phyloP scores from a whole-genome alignment of 2,329 filamentous ascomycete genomes.

The Colletotrichum melonis region DNA sequence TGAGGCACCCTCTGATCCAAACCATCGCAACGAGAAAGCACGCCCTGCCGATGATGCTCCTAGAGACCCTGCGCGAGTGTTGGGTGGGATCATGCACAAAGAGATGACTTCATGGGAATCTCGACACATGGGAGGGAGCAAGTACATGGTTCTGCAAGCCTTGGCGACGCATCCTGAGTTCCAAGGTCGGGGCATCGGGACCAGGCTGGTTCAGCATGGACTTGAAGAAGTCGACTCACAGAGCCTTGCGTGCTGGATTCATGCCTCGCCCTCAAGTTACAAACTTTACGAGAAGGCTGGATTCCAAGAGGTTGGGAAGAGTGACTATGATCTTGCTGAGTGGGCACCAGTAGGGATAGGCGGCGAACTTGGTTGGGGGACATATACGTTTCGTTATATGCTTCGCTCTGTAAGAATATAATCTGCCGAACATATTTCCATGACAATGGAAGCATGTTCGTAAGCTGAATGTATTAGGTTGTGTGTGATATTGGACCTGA shows the following conservation, averaged over 20 bases:
- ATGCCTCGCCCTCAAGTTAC: slow-evolving; percentile 15
- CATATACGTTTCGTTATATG: slow-evolving; percentile 20
- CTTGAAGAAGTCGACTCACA: neutral
- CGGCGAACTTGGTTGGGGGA: neutral
- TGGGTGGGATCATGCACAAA: slow-evolving; percentile 16
- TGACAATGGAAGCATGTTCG: neutral
- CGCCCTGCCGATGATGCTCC: too few relatives aligned
- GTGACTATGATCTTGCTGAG: slow-evolving; percentile 16
- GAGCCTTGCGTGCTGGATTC: slow-evolving; percentile 9
- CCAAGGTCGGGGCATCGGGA: slow-evolving; percentile 11
- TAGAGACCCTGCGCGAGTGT: neutral
- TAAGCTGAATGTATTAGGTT: too few relatives aligned
- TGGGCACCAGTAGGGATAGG: neutral
- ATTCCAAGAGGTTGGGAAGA: slow-evolving; percentile 12
- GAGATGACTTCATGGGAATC: slow-evolving; percentile 12
- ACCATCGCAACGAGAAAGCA: neutral
- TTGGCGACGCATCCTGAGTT: slow-evolving; percentile 8
- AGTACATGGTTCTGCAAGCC: slow-evolving; percentile 10
- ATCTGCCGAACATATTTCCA: neutral
- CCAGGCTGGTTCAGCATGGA: neutral
- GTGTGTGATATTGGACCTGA: too few relatives aligned
- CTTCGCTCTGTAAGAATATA: neutral
- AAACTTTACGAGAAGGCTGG: slow-evolving; percentile 5
- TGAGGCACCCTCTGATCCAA: too few relatives aligned
- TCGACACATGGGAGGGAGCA: neutral